A percentile compares a stretch with the other conserved stretches of the same genome.
Evolutionary conservation across 2,329 filamentous ascomycete species (phyloP).

Genomic region (Cryoendolithus antarcticus): DNA sequence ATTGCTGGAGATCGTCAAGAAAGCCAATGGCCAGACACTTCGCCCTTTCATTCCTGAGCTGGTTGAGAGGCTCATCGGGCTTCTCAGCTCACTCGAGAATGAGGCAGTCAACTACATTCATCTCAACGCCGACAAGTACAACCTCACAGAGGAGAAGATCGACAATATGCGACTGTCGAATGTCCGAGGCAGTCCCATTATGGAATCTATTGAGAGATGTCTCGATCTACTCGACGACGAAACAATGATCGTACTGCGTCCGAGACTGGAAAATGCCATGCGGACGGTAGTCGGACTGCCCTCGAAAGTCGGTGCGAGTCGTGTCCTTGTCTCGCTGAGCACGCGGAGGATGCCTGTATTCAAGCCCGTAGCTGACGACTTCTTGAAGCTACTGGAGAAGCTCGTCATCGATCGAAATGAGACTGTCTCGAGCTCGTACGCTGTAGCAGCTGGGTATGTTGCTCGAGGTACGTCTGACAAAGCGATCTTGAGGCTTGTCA

Average conservation of each 20-base stretch:
- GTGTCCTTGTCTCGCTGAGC: conserved; percentile 72
- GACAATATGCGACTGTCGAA: conserved; percentile 74
- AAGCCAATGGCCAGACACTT: conserved; percentile 61
- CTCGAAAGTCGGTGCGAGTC: conserved; percentile 82
- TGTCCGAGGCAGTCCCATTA: conserved; percentile 77
- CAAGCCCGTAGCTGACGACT: conserved; percentile 59
- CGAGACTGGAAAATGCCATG: conserved; percentile 63
- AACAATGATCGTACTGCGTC: conserved; percentile 63
- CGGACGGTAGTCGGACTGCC: conserved; percentile 81
- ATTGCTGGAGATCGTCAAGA: conserved; percentile 80
- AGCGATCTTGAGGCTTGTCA: conserved; percentile 42
- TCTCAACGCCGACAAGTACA: conserved; percentile 71
- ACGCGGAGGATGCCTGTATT: conserved; percentile 68
- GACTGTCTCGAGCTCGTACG: conserved; percentile 82
- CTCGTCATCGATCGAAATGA: conserved; percentile 84
- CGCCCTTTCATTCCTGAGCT: conserved; percentile 72
- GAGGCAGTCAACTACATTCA: conserved; percentile 87
- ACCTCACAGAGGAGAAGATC: conserved; percentile 76
- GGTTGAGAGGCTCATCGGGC: conserved; percentile 64
- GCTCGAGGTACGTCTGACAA: conserved; percentile 52
- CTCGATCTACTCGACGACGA: conserved; percentile 69
- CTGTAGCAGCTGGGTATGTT: conserved; percentile 74
- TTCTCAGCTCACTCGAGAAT: conserved; percentile 79
- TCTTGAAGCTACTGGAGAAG: conserved; percentile 67
- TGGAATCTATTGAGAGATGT: conserved; percentile 81